These are phyloP conservation scores for Pyronema domesticum DNA, from an alignment of 495 filamentous ascomycete species.

Conservation along the genomic window DNA sequence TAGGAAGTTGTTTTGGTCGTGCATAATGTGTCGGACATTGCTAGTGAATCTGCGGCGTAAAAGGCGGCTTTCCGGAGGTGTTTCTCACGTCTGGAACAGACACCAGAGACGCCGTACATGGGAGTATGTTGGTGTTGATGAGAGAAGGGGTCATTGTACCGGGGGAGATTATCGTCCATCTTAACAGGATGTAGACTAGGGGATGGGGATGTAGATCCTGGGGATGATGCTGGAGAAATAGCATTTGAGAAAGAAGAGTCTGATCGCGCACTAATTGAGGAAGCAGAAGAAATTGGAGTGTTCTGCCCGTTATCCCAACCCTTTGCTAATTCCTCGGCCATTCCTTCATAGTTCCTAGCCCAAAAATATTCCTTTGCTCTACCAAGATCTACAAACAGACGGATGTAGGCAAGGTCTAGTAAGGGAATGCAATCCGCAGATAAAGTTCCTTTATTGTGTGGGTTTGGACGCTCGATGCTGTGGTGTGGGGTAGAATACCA, in stretches of 20 bases:
- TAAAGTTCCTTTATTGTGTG: constrained; percentile 70
- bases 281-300: constrained; percentile 28
- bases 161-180: constrained; percentile 11
- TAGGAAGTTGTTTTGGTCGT: constrained; percentile 58
- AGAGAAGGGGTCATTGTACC: constrained; percentile 1
- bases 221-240: constrained; percentile 37
- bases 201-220: constrained; percentile 34
- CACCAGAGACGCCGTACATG: constrained; percentile 9
- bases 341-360: constrained; percentile 81
- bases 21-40: constrained; percentile 73
- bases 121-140: constrained; percentile 30
- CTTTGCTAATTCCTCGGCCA: constrained; percentile 75
- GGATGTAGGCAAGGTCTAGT: constrained; percentile 85
- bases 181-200: constrained; percentile 26
- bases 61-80: constrained; percentile 86
- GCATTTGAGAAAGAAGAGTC: constrained; percentile 34
- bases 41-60: constrained; percentile 82
- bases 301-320: constrained; percentile 32
- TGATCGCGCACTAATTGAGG: constrained; percentile 32
- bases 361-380: constrained; percentile 87
- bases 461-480: constrained; percentile 75
- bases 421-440: constrained; percentile 88
- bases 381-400: constrained; percentile 81
- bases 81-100: constrained; percentile 51
- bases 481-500: constrained; percentile 81